These are phyloP conservation scores for Brasenia schreberi DNA, from an alignment of 164 flowering plant genomes.

Conservation along the genomic window DNA sequence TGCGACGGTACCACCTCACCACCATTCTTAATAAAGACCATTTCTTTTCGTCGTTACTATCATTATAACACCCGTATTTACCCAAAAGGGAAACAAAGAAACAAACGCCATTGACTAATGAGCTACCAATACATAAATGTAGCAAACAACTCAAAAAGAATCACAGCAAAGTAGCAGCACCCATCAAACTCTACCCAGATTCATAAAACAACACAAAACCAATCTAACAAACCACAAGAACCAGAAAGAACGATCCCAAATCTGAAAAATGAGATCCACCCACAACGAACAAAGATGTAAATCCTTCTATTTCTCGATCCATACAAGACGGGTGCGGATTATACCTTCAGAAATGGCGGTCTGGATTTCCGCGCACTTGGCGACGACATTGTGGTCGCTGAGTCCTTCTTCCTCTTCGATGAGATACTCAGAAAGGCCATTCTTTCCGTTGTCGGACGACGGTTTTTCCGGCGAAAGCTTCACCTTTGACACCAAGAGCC, in stretches of 20 bases:
- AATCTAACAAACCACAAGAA: no score
- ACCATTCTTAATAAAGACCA: no score
- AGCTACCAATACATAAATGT: not conserved
- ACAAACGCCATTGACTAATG: not conserved
- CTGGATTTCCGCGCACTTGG: conserved; percentile 60
- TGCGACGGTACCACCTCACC: no score
- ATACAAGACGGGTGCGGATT: not conserved
- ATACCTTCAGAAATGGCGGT: conserved; percentile 57
- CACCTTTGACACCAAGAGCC: conserved; percentile 35
- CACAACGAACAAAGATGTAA: not conserved
- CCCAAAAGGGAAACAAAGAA: not conserved
- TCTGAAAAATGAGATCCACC: not conserved
- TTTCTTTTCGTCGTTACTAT: no score
- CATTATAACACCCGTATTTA: no score
- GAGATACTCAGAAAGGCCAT: conserved; percentile 19
- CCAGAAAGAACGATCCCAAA: not conserved
- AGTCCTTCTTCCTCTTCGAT: conserved; percentile 62
- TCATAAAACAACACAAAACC: no score
- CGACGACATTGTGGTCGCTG: conserved; percentile 48
- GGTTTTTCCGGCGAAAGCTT: conserved; percentile 25
- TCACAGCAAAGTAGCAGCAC: not conserved
- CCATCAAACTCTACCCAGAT: no score
- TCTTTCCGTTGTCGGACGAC: conserved; percentile 15
- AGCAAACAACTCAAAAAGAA: not conserved
- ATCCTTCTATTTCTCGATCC: not conserved